These are phyloP conservation scores for Fonsecaea multimorphosa DNA, from an alignment of 2,329 filamentous ascomycete species.

Conservation along the genomic window DNA sequence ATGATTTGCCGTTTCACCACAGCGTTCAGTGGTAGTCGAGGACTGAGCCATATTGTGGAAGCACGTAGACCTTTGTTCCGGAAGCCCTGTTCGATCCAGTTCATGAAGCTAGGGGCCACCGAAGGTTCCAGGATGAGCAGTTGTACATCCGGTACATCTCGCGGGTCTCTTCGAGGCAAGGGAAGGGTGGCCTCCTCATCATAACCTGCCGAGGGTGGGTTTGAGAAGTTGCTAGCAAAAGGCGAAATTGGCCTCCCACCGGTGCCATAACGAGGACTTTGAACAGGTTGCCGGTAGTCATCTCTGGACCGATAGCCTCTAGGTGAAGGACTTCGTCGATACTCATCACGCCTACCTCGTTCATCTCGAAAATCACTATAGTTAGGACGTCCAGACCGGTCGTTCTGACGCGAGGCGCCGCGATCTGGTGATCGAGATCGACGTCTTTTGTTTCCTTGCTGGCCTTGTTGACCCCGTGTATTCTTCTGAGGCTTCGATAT, in stretches of 20 bases:
- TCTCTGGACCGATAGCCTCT: conserved; percentile 66
- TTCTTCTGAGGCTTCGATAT: conserved; percentile 87
- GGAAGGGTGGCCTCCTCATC: conserved; percentile 69
- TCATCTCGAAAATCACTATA: conserved; percentile 59
- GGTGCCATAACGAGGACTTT: conserved; percentile 50
- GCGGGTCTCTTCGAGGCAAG: conserved; percentile 73
- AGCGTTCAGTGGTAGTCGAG: conserved; percentile 75
- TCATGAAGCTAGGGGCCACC: conserved; percentile 70
- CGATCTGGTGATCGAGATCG: conserved; percentile 51
- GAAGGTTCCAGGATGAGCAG: conserved; percentile 73
- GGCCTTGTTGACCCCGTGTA: conserved; percentile 67
- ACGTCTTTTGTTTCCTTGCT: conserved; percentile 47
- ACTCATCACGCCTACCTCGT: conserved; percentile 66
- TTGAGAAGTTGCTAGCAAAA: conserved; percentile 66
- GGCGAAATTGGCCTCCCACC: conserved; percentile 69
- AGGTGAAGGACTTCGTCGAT: conserved; percentile 66
- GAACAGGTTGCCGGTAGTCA: conserved; percentile 61
- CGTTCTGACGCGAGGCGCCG: conserved; percentile 35
- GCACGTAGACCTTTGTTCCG: conserved; percentile 72
- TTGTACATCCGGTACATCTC: conserved; percentile 86
- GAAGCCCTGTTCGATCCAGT: conserved; percentile 81
- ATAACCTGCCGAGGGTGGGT: conserved; percentile 68
- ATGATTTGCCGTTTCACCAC: conserved; percentile 85
- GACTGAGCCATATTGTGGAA: conserved; percentile 79
- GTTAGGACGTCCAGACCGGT: conserved; percentile 44